A percentile compares a stretch with the other conserved stretches of the same genome.
Conservation (phyloP, 1,284 basidiomycete genomes). For the Rhodotorula sp. region DNA sequence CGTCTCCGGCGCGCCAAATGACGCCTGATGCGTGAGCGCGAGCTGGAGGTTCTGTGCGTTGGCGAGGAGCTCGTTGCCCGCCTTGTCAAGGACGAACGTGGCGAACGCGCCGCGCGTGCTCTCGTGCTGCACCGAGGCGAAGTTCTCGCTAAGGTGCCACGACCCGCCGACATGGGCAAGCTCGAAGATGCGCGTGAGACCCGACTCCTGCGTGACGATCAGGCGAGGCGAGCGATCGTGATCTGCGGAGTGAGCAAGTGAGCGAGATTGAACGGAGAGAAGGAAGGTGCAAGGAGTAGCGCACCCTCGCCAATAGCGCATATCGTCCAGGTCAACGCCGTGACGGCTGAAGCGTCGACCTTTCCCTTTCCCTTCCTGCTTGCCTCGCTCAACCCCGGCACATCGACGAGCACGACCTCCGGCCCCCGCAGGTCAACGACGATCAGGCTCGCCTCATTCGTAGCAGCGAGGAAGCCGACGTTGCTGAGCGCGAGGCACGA, state of each 20-base stretch:
- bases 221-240: constrained; percentile 58
- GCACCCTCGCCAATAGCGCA: constrained; percentile 61
- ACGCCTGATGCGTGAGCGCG: constrained; percentile 37
- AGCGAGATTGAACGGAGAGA: background rate
- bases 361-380: constrained; percentile 50
- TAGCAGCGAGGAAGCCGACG: constrained; percentile 54
- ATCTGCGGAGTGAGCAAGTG: constrained; percentile 13
- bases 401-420: constrained; percentile 61
- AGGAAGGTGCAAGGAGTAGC: constrained; percentile 10
- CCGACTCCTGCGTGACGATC: constrained; percentile 64
- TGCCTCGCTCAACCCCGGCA: constrained; percentile 45
- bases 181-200: constrained; percentile 49
- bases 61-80: constrained; percentile 23
- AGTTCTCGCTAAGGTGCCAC: constrained; percentile 27
- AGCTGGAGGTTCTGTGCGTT: constrained; percentile 45
- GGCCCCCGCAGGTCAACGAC: constrained; percentile 74
- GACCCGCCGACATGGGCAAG: constrained; percentile 21
- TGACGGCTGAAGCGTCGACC: constrained; percentile 54
- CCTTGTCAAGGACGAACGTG: constrained; percentile 34
- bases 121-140: constrained; percentile 29
- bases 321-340: constrained; percentile 67
- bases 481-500: constrained; percentile 29
- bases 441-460: constrained; percentile 62
- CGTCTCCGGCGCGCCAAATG: constrained; percentile 42
- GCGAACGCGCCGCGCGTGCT: constrained; percentile 20